These are phyloP conservation scores for Cryptosporidium tyzzeri DNA, from an alignment of 169 alveolate genomes.

Conservation along the genomic window DNA sequence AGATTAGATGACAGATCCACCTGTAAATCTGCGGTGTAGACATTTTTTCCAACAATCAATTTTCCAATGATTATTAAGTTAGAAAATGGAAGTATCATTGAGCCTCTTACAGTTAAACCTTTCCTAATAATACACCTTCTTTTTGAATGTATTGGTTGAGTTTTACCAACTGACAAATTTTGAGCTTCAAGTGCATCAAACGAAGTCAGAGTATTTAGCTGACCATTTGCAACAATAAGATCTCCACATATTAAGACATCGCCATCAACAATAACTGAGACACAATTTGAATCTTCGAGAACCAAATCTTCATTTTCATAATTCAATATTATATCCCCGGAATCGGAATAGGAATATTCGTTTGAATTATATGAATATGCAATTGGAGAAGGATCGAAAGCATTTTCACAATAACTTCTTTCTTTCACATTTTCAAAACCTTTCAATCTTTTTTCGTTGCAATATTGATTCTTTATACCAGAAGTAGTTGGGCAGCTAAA, in stretches of 20 bases:
- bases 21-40: slow-evolving; percentile 41
- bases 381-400: slow-evolving; percentile 15
- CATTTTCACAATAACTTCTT: slow-evolving; percentile 27
- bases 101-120: slow-evolving; percentile 62
- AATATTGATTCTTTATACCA: slow-evolving; percentile 18
- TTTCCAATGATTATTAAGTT: slow-evolving; percentile 51
- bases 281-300: slow-evolving; percentile 56
- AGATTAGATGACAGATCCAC: slow-evolving; percentile 51
- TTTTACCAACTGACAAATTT: slow-evolving; percentile 15
- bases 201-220: slow-evolving; percentile 43
- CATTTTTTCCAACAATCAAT: slow-evolving; percentile 60
- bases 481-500: slow-evolving; percentile 44
- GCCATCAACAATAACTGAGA: slow-evolving; percentile 57
- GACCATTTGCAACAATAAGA: slow-evolving; percentile 64
- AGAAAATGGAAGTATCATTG: slow-evolving; percentile 70
- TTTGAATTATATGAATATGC: slow-evolving; percentile 14
- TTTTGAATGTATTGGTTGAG: slow-evolving; percentile 25
- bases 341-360: slow-evolving; percentile 50
- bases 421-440: slow-evolving; percentile 27
- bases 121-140: slow-evolving; percentile 63
- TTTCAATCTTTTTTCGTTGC: neutral
- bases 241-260: slow-evolving; percentile 63
- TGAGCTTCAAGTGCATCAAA: slow-evolving; percentile 63
- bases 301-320: slow-evolving; percentile 67
- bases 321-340: slow-evolving; percentile 45